Base-by-base conservation (phyloP, 139 green algal species). In the Chlorella vulgaris region DNA sequence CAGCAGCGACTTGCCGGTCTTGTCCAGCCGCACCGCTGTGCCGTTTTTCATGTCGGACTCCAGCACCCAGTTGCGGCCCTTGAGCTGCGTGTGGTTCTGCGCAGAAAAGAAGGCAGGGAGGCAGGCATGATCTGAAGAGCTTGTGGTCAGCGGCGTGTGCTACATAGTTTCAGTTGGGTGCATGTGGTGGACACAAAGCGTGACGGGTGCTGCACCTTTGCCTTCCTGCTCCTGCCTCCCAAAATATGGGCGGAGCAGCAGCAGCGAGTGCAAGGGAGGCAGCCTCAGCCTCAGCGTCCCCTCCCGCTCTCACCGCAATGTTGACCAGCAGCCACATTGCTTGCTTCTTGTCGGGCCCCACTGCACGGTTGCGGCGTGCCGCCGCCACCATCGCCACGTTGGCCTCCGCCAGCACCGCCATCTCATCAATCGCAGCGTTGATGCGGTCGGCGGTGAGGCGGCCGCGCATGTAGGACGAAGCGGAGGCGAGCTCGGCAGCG, bases 361-460 rank as follows among this genome's bases (percentile, higher is more conserved):
- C 42, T 51, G 92, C 78, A 68, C 84, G 86, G 50, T 78, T 81
- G 40, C 80, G 79, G n/a, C 78, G 43, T 3, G 81, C 82, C 0
- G 73, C 74, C 19, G 82, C 69, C 67, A 96, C 82, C 36, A 91
- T 69, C n/a, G 74, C 76, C 0, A 53, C 26, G 31, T 86, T 93
- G 19, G 78, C 80, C 39, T 91, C 86, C n/a, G 91, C 89, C 55
- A 86, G 66, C 5, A 19, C 71, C 0, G 89, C 90, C 53, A 92
- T 38, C 77, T 96, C 91, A 40, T 94, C 91, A 22, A 96, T n/a
- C 0, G 92, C 91, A 1, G 88, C 83, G 68, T 96, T 96, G 13
- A 95, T 85, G 84, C 92, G 93, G 7, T 94, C 90, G 13, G 89
- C 62, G 1, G 88, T 91, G 7, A 96, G 85, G 7, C 92, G 80